Evolutionary conservation across 2,329 filamentous ascomycete species (phyloP), one percentile per base, ranked within the genome.

Genomic region (Exophiala lecanii-corni): DNA sequence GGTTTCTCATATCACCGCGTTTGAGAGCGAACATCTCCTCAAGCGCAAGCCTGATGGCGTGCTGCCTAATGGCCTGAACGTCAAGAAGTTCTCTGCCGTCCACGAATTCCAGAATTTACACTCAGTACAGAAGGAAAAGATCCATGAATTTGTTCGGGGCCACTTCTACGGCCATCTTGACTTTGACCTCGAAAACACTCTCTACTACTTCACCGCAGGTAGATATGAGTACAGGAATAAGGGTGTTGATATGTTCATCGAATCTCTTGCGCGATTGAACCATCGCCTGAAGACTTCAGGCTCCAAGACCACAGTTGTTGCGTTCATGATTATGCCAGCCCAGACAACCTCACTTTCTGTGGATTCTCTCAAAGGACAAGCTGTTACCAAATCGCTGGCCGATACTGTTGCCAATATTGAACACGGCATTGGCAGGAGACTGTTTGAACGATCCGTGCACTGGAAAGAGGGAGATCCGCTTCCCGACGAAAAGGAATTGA

Each of bases 51-150:
- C 92, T 1, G 92, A 98, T 57, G 92, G 92, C 31, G 92, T 98
- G 5, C 68, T 97, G 55, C 92, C 92, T 56, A 98, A 98, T 59
- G 92, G 92, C 53, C 75, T 98, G 59, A 98, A 98, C 59, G 92
- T 98, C 49, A 96, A 89, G 68, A 97, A 97, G 67, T 97, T 97
- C 71, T 91, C 89, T 6, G 92, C 92, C 5, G 89, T 96, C 59
- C 92, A 98, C 73, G 92, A 98, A 68, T 97, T 97, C 72, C 92
- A 98, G 67, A 98, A 98, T 63, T 69, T 98, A 61, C 92, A 97
- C 68, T 89, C 94, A 60, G 86, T 92, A 64, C 84, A 89, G 59
- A 97, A 97, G 72, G 86, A 94, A 67, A 95, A 94, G 75, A 97
- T 98, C 58, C 87, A 94, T 61, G 92, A 97, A 65, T 98, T 98